A percentile compares a stretch with the other conserved stretches of the same genome.
Evolutionary conservation across 2,329 filamentous ascomycete species (phyloP).

Genomic region (Juglanconis oblonga): DNA sequence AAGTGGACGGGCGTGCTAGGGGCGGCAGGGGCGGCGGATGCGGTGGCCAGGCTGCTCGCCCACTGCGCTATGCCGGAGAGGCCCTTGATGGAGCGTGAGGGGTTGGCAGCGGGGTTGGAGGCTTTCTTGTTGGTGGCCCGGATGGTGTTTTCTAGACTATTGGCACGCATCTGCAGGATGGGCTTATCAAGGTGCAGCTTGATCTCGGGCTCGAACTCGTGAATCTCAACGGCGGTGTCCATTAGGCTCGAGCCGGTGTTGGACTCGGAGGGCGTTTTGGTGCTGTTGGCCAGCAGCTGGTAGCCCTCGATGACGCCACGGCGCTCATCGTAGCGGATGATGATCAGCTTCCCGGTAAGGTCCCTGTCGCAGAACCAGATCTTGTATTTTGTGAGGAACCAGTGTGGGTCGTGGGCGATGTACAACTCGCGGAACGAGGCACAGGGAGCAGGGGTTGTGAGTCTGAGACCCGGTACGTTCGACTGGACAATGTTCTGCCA

Average conservation of each 20-base stretch:
- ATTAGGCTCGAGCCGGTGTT: constrained; percentile 52
- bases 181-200: constrained; percentile 71
- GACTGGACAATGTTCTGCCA: constrained; percentile 71
- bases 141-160: constrained; percentile 24
- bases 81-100: neutral
- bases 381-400: constrained; percentile 78
- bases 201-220: constrained; percentile 68
- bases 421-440: constrained; percentile 69
- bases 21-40: neutral
- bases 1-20: neutral
- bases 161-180: constrained; percentile 54
- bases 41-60: neutral
- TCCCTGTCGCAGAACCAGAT: constrained; percentile 82
- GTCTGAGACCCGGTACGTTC: constrained; percentile 56
- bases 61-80: neutral
- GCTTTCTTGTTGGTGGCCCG: constrained; percentile 12
- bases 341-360: constrained; percentile 69
- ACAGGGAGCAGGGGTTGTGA: constrained; percentile 57
- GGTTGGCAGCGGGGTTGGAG: neutral
- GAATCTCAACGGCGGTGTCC: constrained; percentile 64
- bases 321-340: constrained; percentile 72
- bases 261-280: constrained; percentile 21
- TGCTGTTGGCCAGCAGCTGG: constrained; percentile 65
- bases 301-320: constrained; percentile 79
- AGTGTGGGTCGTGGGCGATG: constrained; percentile 70